phyloP scores from a whole-genome alignment of 805 yeast genomes.

The Pichia nanzhaoensis region DNA sequence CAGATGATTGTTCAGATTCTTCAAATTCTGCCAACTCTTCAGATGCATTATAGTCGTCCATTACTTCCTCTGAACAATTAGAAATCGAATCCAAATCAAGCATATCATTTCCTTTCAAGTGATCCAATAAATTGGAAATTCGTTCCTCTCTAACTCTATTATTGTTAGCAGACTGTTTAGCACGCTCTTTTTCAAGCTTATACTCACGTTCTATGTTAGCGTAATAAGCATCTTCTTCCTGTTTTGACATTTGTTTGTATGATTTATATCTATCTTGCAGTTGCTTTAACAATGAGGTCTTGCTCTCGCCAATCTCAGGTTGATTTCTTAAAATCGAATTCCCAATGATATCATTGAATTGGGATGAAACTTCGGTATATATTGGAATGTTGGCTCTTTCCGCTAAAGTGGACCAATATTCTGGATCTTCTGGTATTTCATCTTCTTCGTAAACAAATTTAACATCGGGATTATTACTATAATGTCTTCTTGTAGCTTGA shows the following conservation, averaged over 20 bases:
- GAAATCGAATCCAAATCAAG: neutral
- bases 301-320: conserved; percentile 2
- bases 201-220: conserved; percentile 32
- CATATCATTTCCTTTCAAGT: neutral
- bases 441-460: conserved; percentile 14
- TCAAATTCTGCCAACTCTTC: neutral
- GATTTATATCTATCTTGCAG: conserved; percentile 30
- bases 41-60: conserved; percentile 2
- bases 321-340: neutral
- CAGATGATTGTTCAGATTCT: neutral
- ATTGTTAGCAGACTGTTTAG: conserved; percentile 3
- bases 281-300: conserved; percentile 6
- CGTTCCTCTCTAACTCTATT: conserved; percentile 3
- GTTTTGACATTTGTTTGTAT: conserved; percentile 26
- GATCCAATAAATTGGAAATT: conserved; percentile 2
- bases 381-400: conserved; percentile 24
- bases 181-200: conserved; percentile 3
- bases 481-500: conserved; percentile 19
- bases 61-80: conserved; percentile 5
- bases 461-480: conserved; percentile 16
- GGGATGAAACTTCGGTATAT: neutral
- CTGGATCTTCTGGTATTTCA: conserved; percentile 13
- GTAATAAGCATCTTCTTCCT: conserved; percentile 33
- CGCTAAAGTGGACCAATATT: conserved; percentile 26
- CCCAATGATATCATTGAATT: conserved; percentile 3